phyloP scores from a whole-genome alignment of 2,329 filamentous ascomycete species.

The Mariannaea sp. region DNA sequence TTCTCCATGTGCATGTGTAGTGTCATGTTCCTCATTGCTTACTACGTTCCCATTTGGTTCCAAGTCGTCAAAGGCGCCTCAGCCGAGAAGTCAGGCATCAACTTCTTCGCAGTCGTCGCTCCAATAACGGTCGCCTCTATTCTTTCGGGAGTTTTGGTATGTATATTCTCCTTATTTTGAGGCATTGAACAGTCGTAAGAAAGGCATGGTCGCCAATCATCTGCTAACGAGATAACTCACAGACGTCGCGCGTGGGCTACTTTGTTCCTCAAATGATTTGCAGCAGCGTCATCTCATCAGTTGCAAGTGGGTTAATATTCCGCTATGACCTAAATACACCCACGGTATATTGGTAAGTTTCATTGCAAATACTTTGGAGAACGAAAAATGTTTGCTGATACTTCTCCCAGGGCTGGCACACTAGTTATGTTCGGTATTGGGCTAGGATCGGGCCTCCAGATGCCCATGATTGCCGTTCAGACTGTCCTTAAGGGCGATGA shows the following conservation, averaged over 20 bases:
- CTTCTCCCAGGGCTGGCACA: constrained; percentile 4
- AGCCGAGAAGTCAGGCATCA: constrained; percentile 8
- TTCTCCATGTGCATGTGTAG: neutral
- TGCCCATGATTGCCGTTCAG: constrained; percentile 23
- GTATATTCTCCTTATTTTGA: too few species aligned
- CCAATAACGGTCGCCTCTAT: neutral
- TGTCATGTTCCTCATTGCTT: neutral
- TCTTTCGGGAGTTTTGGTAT: constrained; percentile 1
- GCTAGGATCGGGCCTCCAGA: constrained; percentile 17
- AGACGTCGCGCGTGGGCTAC: constrained; percentile 19
- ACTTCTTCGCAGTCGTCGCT: neutral
- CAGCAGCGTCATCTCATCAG: constrained; percentile 1
- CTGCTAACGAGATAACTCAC: neutral
- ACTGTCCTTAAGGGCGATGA: constrained; percentile 19
- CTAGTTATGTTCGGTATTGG: constrained; percentile 23
- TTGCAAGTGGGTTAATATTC: constrained; percentile 17
- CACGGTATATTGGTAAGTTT: neutral
- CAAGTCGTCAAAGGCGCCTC: constrained; percentile 1
- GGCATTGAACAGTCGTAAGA: too few species aligned
- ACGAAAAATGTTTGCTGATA: neutral
- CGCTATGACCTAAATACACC: neutral
- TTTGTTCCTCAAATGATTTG: constrained; percentile 23
- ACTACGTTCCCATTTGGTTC: constrained; percentile 11
- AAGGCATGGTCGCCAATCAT: neutral
- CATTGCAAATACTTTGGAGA: neutral